Evolutionary conservation across 345 rosid genomes (phyloP).

Genomic region (Alliaria petiolata): DNA sequence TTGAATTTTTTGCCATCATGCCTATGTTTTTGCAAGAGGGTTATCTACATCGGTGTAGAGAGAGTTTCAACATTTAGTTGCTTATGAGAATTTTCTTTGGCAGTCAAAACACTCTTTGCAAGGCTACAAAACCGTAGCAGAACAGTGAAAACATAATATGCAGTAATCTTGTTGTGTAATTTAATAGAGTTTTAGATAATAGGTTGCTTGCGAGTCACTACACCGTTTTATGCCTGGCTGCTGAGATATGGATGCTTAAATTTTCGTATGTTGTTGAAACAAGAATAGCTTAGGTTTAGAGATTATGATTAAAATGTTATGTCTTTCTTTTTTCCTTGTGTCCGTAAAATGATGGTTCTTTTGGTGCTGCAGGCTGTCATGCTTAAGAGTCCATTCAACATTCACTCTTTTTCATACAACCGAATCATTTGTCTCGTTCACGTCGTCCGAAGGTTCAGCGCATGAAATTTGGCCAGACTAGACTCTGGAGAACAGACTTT

Average conservation of each 20-base stretch:
- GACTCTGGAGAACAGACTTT: slow-evolving; percentile 51
- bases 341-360: too few relatives aligned
- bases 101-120: neutral
- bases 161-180: neutral
- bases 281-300: too few relatives aligned
- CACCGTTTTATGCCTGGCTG: neutral
- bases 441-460: slow-evolving; percentile 63
- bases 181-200: neutral
- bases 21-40: neutral
- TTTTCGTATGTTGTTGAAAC: too few relatives aligned
- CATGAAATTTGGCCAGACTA: slow-evolving; percentile 85
- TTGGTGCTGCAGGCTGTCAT: slow-evolving; percentile 69
- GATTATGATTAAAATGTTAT: too few relatives aligned
- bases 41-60: neutral
- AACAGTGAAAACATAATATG: neutral
- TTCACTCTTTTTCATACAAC: slow-evolving; percentile 68
- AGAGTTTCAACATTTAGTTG: too few relatives aligned
- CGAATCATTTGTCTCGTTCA: slow-evolving; percentile 62
- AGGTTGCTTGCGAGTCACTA: neutral
- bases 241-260: neutral
- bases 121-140: neutral
- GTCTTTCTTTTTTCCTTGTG: too few relatives aligned
- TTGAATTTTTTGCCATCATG: neutral
- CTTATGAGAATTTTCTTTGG: neutral
- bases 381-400: slow-evolving; percentile 82